A percentile compares a stretch with the other conserved stretches of the same genome.
Conservation (phyloP, 2,329 filamentous ascomycete species). For the Tolypocladium endophyticum region DNA sequence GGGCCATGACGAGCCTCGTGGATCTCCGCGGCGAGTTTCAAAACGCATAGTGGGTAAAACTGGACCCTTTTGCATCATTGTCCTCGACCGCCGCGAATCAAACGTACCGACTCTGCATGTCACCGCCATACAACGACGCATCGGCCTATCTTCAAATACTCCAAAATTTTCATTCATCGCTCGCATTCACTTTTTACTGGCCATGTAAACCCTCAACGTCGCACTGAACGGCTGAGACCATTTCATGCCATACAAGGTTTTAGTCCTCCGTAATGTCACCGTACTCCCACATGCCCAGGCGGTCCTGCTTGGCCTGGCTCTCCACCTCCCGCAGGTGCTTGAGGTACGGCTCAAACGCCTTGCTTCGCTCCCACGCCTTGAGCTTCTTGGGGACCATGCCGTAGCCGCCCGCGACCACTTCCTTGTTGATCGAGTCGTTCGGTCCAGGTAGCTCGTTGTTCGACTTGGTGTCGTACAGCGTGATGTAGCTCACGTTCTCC, state of each 20-base stretch:
- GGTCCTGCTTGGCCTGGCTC: constrained; percentile 65
- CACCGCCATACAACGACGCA: background rate
- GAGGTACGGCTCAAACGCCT: constrained; percentile 59
- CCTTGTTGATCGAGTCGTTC: constrained; percentile 79
- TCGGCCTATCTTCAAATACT: background rate
- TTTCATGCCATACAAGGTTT: background rate
- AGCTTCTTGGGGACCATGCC: constrained; percentile 89
- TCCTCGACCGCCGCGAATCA: background rate
- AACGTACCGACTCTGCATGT: background rate
- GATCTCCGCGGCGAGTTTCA: background rate
- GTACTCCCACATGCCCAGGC: constrained; percentile 95
- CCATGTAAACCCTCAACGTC: background rate
- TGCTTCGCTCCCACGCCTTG: constrained; percentile 76
- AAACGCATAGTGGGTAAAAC: background rate
- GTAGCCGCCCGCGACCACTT: constrained; percentile 71
- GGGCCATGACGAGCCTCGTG: background rate
- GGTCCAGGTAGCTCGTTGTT: constrained; percentile 42
- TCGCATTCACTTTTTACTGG: background rate
- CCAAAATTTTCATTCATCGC: background rate
- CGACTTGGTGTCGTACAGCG: constrained; percentile 69
- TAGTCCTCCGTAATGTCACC: constrained; percentile 90
- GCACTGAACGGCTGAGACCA: background rate
- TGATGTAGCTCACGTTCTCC: constrained; percentile 77
- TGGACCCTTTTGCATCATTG: background rate
- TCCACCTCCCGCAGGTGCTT: constrained; percentile 64